Evolutionary conservation across 2,329 filamentous ascomycete species (phyloP).

Genomic region (Macroventuria anomochaeta): DNA sequence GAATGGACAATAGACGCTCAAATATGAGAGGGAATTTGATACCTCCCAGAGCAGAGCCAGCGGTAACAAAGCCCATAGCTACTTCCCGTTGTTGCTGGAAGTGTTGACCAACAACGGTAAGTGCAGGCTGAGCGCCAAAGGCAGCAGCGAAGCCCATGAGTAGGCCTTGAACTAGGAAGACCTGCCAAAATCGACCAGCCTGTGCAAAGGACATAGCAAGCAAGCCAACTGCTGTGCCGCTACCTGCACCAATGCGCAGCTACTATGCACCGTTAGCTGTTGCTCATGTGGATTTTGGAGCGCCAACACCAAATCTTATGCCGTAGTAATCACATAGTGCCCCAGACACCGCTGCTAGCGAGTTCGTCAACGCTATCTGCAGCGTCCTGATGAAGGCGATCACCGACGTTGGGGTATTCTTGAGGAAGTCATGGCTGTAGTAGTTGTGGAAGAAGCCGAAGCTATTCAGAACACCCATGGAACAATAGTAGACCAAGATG

Average conservation of each 20-base stretch:
- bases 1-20: constrained; percentile 58
- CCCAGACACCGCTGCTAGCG: constrained; percentile 65
- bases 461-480: constrained; percentile 51
- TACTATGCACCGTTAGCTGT: constrained; percentile 35
- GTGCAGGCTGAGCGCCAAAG: constrained; percentile 51
- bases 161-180: constrained; percentile 55
- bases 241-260: constrained; percentile 37
- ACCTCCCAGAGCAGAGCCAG: constrained; percentile 50
- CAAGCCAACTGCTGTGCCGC: constrained; percentile 28
- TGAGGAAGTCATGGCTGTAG: constrained; percentile 49
- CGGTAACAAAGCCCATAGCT: constrained; percentile 53
- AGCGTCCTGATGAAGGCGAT: constrained; percentile 55
- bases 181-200: constrained; percentile 47
- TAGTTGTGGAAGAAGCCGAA: constrained; percentile 56
- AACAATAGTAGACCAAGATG: constrained; percentile 48
- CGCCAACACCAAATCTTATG: constrained; percentile 53
- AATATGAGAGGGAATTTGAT: constrained; percentile 66
- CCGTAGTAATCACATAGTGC: constrained; percentile 68
- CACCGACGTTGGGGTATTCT: constrained; percentile 37
- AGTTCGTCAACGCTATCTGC: constrained; percentile 56
- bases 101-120: constrained; percentile 52
- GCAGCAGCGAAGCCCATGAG: constrained; percentile 54
- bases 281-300: background rate
- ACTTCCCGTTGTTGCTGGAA: constrained; percentile 52
- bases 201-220: constrained; percentile 35